A percentile compares a stretch with the other conserved stretches of the same genome.
phyloP scores from a whole-genome alignment of 352 stramenopile genomes.

The Globisporangium spiculum region DNA sequence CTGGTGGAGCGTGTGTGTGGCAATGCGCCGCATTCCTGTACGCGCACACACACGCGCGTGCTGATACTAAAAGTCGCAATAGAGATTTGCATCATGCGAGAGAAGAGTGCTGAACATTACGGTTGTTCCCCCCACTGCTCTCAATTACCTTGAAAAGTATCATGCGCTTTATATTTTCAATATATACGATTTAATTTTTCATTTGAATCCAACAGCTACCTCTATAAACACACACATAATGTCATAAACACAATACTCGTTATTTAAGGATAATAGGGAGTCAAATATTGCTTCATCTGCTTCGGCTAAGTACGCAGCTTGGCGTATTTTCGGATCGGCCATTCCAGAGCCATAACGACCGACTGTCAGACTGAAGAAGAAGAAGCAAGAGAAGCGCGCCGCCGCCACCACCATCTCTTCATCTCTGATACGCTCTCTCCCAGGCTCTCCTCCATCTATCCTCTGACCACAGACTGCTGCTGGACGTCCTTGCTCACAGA shows the following conservation, averaged over 20 bases:
- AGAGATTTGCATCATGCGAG: neutral
- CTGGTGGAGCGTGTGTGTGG: neutral
- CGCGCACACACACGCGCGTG: neutral
- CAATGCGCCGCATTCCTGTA: neutral
- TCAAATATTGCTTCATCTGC: neutral
- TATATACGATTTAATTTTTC: neutral
- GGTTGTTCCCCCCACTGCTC: neutral
- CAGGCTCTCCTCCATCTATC: neutral
- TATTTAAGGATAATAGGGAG: neutral
- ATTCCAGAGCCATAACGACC: neutral
- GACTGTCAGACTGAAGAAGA: neutral
- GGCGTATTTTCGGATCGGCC: slow-evolving; percentile 5
- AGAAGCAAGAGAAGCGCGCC: slow-evolving; percentile 1
- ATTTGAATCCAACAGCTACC: neutral
- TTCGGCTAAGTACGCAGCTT: neutral
- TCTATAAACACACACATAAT: neutral
- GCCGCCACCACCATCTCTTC: neutral
- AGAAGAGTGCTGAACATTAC: slow-evolving; percentile 1
- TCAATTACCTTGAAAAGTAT: neutral
- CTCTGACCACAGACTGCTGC: neutral
- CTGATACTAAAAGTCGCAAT: neutral
- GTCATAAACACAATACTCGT: neutral
- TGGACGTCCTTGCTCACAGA: neutral
- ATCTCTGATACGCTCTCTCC: neutral
- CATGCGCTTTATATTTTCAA: neutral